These are phyloP conservation scores for Phaseolus coccineus DNA, from an alignment of 331 rosid species.

Conservation along the genomic window DNA sequence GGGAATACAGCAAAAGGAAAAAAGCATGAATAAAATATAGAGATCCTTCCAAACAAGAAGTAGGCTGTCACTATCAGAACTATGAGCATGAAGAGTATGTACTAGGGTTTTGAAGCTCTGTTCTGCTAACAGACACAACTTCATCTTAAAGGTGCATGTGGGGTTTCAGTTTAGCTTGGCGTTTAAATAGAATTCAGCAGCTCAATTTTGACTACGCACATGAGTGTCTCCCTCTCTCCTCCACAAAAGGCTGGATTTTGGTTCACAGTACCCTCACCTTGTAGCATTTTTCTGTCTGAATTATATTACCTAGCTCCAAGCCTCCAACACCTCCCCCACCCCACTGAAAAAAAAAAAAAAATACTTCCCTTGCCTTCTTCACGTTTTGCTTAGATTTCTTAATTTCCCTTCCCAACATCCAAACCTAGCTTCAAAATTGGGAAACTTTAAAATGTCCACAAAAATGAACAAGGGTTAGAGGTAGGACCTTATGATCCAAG, in stretches of 20 bases:
- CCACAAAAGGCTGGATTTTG: background rate
- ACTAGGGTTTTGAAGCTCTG: background rate
- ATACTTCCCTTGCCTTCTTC: background rate
- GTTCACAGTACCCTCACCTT: too few relatives aligned
- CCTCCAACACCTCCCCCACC: too few relatives aligned
- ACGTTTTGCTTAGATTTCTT: background rate
- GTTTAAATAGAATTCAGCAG: background rate
- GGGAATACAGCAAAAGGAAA: background rate
- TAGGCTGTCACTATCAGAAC: background rate
- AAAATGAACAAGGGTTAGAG: background rate
- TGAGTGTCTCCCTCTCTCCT: background rate
- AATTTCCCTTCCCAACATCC: background rate
- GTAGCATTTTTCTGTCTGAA: too few relatives aligned
- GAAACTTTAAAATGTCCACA: background rate
- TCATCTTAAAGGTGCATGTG: background rate
- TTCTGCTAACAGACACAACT: background rate
- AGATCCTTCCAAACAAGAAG: constrained; percentile 3
- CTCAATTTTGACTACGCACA: background rate
- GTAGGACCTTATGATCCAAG: constrained; percentile 11
- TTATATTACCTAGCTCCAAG: too few relatives aligned
- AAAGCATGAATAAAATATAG: background rate
- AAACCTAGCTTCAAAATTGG: background rate
- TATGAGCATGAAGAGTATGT: background rate
- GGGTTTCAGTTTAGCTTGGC: constrained; percentile 5
- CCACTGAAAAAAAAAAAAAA: too few relatives aligned